Evolutionary conservation across 1,284 basidiomycete species (phyloP), one percentile per base, ranked within the genome.

Genomic region (Irpex sp.): DNA sequence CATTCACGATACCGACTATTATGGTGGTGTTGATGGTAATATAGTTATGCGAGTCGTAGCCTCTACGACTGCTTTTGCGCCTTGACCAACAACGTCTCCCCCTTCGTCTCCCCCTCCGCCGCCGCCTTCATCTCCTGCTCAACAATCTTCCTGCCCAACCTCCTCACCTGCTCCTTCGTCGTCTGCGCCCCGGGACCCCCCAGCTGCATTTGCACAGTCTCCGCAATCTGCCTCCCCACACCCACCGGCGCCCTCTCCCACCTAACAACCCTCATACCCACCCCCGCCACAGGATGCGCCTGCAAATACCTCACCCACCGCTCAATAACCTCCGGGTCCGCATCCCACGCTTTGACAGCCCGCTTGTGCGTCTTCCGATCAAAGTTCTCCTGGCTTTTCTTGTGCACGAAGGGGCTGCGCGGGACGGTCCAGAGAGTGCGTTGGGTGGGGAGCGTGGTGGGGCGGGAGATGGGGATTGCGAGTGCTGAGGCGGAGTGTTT

Each of bases 381-480:
- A 75, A 98, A 99, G 78, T 98, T 98, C 79, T 99, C 95, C 77
- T 98, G 95, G 19, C 85, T 82, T 78, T 97, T 98, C 75, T 99
- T 99, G 77, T 97, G 91, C 6, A 89, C 90, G 75, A 98, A 98
- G 3, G 96, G 95, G 3, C 87, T 86, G 51, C 90, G 86, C 8
- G 86, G 83, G 11, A 98, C 95, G 0, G 97, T 98, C 88, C 93
- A 95, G 7, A 98, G 79, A 6, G 84, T 83, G 26, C 90, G 89
- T 68, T 89, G 83, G 1, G 86, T 93, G 0, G 95, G 95, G 0
- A 98, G 84, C 1, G 78, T 76, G 2, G 84, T 85, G 1, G 89
- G 82, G 11, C 83, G 82, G 5, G 92, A 89, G 17, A 87, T 83
- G 0, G 97, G 94, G 56, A 98, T 94, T 13, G 87, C 88, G 37